These are phyloP conservation scores for Fusarium albidum DNA, from an alignment of 2,329 filamentous ascomycete species.

Conservation along the genomic window DNA sequence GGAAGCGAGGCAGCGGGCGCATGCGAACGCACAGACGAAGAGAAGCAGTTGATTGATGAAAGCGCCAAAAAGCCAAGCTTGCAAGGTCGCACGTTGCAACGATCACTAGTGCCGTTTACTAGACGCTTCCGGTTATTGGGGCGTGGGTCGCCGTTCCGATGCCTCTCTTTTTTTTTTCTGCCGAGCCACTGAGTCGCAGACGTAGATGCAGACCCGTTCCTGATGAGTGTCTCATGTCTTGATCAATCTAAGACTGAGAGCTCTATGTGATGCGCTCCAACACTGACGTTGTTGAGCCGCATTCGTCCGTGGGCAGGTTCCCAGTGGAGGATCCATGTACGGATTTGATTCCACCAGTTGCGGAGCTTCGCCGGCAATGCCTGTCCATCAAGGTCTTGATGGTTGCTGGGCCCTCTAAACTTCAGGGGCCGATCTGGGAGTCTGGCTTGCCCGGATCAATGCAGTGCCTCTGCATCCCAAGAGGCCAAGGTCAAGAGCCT, in stretches of 20 bases:
- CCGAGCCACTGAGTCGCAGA: not conserved
- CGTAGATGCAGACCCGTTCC: no score
- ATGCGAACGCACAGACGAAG: constrained; percentile 34
- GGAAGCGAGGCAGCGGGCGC: constrained; percentile 22
- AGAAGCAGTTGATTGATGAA: constrained; percentile 20
- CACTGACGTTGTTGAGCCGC: constrained; percentile 35
- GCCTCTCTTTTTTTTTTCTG: not conserved
- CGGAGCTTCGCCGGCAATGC: constrained; percentile 25
- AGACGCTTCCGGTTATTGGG: constrained; percentile 31
- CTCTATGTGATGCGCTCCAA: not conserved
- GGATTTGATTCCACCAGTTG: constrained; percentile 29
- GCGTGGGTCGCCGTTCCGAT: constrained; percentile 5
- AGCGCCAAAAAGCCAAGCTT: constrained; percentile 15
- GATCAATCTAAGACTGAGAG: constrained; percentile 10
- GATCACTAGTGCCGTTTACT: constrained; percentile 25
- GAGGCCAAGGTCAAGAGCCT: not conserved
- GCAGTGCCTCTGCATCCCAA: constrained; percentile 1
- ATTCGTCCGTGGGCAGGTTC: constrained; percentile 10
- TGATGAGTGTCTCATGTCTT: not conserved
- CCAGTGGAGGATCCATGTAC: no score
- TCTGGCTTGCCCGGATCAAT: constrained; percentile 26
- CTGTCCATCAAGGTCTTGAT: constrained; percentile 24
- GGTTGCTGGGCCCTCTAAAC: constrained; percentile 14
- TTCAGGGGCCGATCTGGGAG: constrained; percentile 30
- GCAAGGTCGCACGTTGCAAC: constrained; percentile 30